Conservation (phyloP, 2,329 filamentous ascomycete species). For the Diaporthe longicolla region DNA sequence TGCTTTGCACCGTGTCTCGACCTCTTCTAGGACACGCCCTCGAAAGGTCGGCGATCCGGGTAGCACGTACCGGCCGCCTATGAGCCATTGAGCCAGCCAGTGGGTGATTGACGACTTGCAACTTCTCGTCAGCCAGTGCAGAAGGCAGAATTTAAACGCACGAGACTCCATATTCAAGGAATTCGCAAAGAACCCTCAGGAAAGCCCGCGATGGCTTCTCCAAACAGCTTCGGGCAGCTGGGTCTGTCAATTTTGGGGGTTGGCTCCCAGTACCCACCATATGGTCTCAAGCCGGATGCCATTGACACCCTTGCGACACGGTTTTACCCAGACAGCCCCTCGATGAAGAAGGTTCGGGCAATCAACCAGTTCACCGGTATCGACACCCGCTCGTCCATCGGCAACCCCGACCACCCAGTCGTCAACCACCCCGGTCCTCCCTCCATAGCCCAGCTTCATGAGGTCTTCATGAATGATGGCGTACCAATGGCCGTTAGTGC, state of each 20-base stretch:
- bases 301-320: constrained; percentile 70
- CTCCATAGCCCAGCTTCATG: constrained; percentile 68
- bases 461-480: constrained; percentile 69
- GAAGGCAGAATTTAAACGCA: neutral
- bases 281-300: constrained; percentile 63
- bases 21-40: neutral
- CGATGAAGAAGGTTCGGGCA: constrained; percentile 73
- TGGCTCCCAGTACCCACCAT: constrained; percentile 72
- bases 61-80: neutral
- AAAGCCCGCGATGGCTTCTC: constrained; percentile 56
- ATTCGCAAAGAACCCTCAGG: neutral
- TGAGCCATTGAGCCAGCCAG: constrained; percentile 24
- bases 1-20: neutral
- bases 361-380: constrained; percentile 78
- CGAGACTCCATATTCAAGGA: neutral
- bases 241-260: constrained; percentile 73
- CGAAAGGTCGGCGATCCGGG: constrained; percentile 5
- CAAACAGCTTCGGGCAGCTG: constrained; percentile 62
- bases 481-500: constrained; percentile 70
- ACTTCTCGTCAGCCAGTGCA: neutral
- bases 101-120: neutral
- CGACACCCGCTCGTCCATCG: constrained; percentile 71
- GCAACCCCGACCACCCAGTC: constrained; percentile 71
- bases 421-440: constrained; percentile 70
- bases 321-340: constrained; percentile 62